Evolutionary conservation across 768 basidiomycete genomes (phyloP).

Genomic region (Crepidotus variabilis): DNA sequence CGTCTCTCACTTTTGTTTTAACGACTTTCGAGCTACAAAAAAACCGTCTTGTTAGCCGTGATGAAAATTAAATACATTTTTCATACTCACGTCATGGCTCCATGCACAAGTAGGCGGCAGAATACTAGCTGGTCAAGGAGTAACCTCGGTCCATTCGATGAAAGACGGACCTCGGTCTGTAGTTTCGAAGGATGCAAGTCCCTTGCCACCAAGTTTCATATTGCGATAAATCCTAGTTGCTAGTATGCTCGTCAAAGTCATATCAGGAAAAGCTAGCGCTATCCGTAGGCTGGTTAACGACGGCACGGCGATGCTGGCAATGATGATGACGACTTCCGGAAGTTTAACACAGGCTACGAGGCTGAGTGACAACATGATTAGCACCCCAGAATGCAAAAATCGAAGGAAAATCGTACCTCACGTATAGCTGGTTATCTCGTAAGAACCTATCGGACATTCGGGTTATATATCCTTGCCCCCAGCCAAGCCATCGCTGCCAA

Average conservation of each 20-base stretch:
- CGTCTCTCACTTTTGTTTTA: too few relatives aligned
- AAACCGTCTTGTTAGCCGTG: too few relatives aligned
- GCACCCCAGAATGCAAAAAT: not conserved
- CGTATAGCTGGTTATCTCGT: not conserved
- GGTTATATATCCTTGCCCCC: not conserved
- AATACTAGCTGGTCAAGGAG: too few relatives aligned
- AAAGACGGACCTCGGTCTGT: not conserved
- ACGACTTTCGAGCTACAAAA: too few relatives aligned
- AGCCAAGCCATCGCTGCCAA: not conserved
- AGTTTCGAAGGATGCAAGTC: not conserved
- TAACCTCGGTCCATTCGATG: too few relatives aligned
- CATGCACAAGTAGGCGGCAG: too few relatives aligned
- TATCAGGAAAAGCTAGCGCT: not conserved
- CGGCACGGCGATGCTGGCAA: not conserved
- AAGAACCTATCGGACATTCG: not conserved
- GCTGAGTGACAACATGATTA: not conserved
- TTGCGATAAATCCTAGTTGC: not conserved
- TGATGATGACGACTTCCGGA: not conserved
- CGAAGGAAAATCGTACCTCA: not conserved
- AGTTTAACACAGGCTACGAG: not conserved
- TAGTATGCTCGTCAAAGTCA: not conserved
- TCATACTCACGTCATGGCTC: too few relatives aligned
- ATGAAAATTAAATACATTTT: too few relatives aligned
- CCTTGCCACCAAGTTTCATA: not conserved
- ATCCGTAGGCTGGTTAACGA: not conserved